phyloP scores from a whole-genome alignment of 2,329 filamentous ascomycete genomes.

The Cercospora sojina region DNA sequence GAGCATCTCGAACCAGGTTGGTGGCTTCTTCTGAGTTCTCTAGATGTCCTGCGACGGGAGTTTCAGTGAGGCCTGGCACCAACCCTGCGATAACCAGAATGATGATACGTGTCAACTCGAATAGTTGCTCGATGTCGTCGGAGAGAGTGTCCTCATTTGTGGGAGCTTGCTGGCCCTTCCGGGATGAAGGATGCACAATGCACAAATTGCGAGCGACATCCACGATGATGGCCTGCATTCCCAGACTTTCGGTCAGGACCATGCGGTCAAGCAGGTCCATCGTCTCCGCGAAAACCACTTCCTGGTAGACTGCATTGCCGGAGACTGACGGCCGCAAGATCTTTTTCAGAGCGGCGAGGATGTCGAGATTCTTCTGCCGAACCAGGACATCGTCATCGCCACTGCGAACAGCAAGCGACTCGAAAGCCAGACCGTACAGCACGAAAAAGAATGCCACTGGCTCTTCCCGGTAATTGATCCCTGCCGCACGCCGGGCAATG shows the following conservation, averaged over 20 bases:
- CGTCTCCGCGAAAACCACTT: constrained; percentile 92
- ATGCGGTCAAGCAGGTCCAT: constrained; percentile 94
- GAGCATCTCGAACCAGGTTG: constrained; percentile 71
- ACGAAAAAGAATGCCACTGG: constrained; percentile 99
- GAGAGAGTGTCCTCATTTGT: constrained; percentile 67
- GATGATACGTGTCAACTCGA: constrained; percentile 94
- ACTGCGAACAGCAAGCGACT: constrained; percentile 83
- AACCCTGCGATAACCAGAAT: constrained; percentile 87
- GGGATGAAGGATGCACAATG: constrained; percentile 85
- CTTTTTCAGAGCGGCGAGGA: constrained; percentile 87
- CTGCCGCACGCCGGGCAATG: constrained; percentile 60
- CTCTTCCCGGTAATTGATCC: constrained; percentile 97
- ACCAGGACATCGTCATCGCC: constrained; percentile 49
- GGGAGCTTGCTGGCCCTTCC: constrained; percentile 51
- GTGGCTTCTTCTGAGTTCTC: constrained; percentile 79
- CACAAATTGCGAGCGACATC: constrained; percentile 90
- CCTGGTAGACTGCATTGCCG: constrained; percentile 93
- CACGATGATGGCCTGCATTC: constrained; percentile 88
- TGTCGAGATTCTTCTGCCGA: constrained; percentile 60
- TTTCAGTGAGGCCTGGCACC: constrained; percentile 75
- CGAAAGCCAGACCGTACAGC: constrained; percentile 92
- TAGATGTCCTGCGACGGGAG: constrained; percentile 53
- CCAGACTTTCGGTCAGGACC: constrained; percentile 83
- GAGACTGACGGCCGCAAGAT: constrained; percentile 92
- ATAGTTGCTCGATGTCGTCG: constrained; percentile 96